A percentile compares a stretch with the other conserved stretches of the same genome.
Evolutionary conservation across 2,329 filamentous ascomycete species (phyloP).

Genomic region (Colletotrichum salicis): DNA sequence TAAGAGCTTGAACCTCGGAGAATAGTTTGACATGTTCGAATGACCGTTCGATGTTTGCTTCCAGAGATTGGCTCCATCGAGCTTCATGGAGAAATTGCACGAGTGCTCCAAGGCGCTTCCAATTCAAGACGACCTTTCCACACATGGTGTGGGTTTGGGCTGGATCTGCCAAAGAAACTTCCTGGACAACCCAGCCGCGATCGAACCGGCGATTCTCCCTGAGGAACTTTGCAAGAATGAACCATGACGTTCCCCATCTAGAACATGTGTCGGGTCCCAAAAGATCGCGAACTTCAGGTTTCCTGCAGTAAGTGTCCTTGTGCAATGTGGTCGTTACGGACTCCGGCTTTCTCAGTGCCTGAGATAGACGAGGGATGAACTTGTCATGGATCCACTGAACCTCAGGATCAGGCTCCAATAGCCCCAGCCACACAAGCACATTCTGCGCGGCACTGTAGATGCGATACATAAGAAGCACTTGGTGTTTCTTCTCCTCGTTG

Average conservation of each 20-base stretch:
- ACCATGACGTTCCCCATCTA: background rate
- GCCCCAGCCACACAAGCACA: slow-evolving; percentile 34
- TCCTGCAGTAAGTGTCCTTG: background rate
- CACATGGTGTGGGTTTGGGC: slow-evolving; percentile 26
- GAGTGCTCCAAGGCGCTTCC: slow-evolving; percentile 14
- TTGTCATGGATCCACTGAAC: slow-evolving; percentile 14
- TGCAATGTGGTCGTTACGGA: too few species aligned
- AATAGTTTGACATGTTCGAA: too few species aligned
- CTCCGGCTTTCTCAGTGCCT: background rate
- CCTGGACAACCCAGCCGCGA: slow-evolving; percentile 38
- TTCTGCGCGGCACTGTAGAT: slow-evolving; percentile 30
- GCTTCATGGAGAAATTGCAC: background rate
- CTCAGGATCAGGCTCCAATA: background rate
- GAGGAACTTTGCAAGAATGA: background rate
- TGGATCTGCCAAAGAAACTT: slow-evolving; percentile 31
- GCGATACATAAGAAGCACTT: slow-evolving; percentile 36
- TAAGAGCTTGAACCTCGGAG: rapidly evolving
- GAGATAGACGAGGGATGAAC: slow-evolving; percentile 4
- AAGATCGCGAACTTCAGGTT: background rate
- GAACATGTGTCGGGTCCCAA: slow-evolving; percentile 21
- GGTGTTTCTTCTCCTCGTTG: slow-evolving; percentile 23
- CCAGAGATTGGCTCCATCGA: background rate
- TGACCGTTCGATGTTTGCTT: background rate
- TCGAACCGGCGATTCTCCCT: slow-evolving; percentile 26
- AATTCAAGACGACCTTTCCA: slow-evolving; percentile 16